Base-by-base conservation (phyloP, 257 asterid species). In the Petrea volubilis region DNA sequence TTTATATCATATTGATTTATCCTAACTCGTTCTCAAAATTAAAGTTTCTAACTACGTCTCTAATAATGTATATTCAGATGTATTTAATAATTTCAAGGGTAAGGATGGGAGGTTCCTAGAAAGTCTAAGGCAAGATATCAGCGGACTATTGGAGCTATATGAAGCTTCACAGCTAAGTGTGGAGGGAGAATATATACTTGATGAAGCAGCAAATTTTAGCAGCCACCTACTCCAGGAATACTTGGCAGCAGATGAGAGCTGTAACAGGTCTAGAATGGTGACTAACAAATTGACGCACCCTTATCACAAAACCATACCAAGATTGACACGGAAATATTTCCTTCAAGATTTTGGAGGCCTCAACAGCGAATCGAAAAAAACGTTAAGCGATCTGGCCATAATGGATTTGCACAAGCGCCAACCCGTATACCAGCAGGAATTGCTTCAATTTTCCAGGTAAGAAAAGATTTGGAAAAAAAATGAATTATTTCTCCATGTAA, bases 161-260 rank as follows among this genome's bases (percentile, higher is more conserved):
- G 92, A 86, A 78, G 92, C 89, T 2, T 12, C 84, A 5, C 89
- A 83, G 36, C 62, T 86, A 25, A 64, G 79, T 7, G 25, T 80
- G 3, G 81, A 77, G 65, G 85, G 78, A 12, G 92, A 83, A 79
- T 25, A 70, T 20, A 38, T 77, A 33, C 76, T 86, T 41, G 84
- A 81, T 28, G 83, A 80, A 52, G 86, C 85, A 53, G 81, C 66
- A 34, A 49, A 46, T 7, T 79, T 81, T 28, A 77, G 80, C 61
- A 40, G 55, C 50, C 34, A 64, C 4, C 9, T 51, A 17, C 66
- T 50, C 41, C 59, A 28, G 28, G 43, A 60, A 67, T 46, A 7
- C 50, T 24, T 28, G 57, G 12, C 67, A 14, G 29, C 52, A 8
- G 15, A 70, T 14, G 27, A 40, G 23, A 73, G 40, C 5, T 11